phyloP scores from a whole-genome alignment of 345 rosid species.

The Mangifera indica region DNA sequence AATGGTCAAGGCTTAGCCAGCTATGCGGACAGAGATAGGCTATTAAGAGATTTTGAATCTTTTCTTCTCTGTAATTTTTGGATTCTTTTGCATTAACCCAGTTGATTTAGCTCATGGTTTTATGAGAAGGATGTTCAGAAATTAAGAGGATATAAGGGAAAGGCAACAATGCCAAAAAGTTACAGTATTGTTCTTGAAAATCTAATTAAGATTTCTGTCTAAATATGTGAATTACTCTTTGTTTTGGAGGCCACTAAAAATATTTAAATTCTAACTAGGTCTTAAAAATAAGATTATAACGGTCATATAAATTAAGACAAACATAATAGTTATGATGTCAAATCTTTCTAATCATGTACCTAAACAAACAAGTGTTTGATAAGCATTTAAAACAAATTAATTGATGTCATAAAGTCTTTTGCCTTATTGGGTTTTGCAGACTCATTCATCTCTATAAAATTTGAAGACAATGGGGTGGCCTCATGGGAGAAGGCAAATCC shows the following conservation, averaged over 20 bases:
- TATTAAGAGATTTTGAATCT: slow-evolving; percentile 15
- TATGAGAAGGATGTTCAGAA: neutral
- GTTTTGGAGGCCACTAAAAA: neutral
- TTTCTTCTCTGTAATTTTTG: neutral
- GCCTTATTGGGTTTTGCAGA: slow-evolving; percentile 41
- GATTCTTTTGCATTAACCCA: slow-evolving; percentile 1
- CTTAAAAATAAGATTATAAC: neutral
- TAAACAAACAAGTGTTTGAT: neutral
- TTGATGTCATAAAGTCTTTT: neutral
- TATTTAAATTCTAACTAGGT: neutral
- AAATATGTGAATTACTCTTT: neutral
- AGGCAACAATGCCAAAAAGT: neutral
- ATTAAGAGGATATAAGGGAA: neutral
- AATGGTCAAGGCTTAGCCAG: slow-evolving; percentile 23
- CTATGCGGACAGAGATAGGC: neutral
- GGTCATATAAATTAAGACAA: neutral
- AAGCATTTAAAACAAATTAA: neutral
- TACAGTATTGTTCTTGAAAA: no score
- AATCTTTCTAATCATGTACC: neutral
- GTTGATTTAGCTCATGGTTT: neutral
- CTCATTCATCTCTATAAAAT: slow-evolving; percentile 88
- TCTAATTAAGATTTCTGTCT: neutral
- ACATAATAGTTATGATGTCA: neutral
- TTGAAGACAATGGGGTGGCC: slow-evolving; percentile 77
- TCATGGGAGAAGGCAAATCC: slow-evolving; percentile 69